phyloP scores from a whole-genome alignment of 352 stramenopile genomes.

The Globisporangium mamillatum region DNA sequence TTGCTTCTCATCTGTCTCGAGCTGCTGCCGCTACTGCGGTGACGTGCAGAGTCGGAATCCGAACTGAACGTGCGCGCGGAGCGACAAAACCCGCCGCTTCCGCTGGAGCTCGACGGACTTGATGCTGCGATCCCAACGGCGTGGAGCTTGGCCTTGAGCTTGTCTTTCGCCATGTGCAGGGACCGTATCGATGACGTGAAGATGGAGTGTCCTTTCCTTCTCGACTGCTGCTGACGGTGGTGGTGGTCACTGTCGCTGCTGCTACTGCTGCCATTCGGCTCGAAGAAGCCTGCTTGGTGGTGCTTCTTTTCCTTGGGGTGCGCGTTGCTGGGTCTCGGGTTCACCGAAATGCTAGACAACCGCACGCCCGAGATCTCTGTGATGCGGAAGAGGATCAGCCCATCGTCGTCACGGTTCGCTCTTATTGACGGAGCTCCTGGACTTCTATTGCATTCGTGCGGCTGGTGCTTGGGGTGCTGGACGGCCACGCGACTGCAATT shows the following conservation, averaged over 20 bases:
- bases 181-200: background rate
- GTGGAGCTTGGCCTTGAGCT: conserved; percentile 4
- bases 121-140: background rate
- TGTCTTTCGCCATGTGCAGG: conserved; percentile 3
- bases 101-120: background rate
- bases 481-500: background rate
- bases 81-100: background rate
- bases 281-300: background rate
- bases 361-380: background rate
- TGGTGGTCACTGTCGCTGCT: background rate
- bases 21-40: background rate
- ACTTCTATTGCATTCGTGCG: background rate
- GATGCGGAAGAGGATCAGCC: background rate
- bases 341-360: background rate
- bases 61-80: background rate
- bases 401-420: background rate
- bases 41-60: background rate
- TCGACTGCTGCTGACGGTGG: background rate
- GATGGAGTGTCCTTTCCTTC: background rate
- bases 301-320: background rate
- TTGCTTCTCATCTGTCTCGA: background rate
- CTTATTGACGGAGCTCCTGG: background rate
- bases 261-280: too few species aligned
- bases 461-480: conserved; percentile 1
- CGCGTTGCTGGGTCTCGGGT: background rate